Evolutionary conservation across 2,329 filamentous ascomycete genomes (phyloP), one percentile per base, ranked within the genome.

Genomic region (Sporothrix brunneoviolacea): DNA sequence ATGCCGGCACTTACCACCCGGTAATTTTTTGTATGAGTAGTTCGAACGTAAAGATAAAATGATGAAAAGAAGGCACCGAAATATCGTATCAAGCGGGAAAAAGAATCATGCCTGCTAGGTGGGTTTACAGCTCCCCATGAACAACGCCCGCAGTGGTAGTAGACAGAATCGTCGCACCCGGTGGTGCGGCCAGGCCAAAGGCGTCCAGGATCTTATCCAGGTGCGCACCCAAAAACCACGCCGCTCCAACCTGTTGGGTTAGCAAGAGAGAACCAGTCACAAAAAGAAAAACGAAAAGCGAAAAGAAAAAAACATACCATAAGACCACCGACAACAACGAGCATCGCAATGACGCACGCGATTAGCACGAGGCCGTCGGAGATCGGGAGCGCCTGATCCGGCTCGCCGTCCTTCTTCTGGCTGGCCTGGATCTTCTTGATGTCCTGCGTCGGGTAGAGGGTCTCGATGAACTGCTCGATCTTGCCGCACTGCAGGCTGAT

Each of bases 401-500:
- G 65, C 54, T 77, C 68, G 50, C 71, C 64, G 55, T 62, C 64
- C 56, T 67, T 62, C 51, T 65, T 60, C 46, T 70, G 67, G 33
- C 68, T 60, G 13, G 69, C 64, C 28, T 71, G 68, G 32, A 80
- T 66, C 54, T 73, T 71, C 61, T 85, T 83, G 39, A 86, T 79
- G 56, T 87, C 82, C 68, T 95, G 89, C 8, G 81, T 79, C 4
- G 93, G 93, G 80, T 91, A 97, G 59, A 97, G 82, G 5, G 83
- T 84, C 68, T 97, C 91, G 65, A 97, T 95, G 65, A 95, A 95
- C 73, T 93, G 87, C 67, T 97, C 91, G 57, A 95, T 88, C 86
- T 88, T 90, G 63, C 82, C 91, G 64, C 91, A 95, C 50, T 87
- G 85, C 56, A 90, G 82, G 68, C 90, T 95, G 64, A 98, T 96